A percentile compares a stretch with the other conserved stretches of the same genome.
phyloP scores from a whole-genome alignment of 331 rosid species.

The Ulmus americana region DNA sequence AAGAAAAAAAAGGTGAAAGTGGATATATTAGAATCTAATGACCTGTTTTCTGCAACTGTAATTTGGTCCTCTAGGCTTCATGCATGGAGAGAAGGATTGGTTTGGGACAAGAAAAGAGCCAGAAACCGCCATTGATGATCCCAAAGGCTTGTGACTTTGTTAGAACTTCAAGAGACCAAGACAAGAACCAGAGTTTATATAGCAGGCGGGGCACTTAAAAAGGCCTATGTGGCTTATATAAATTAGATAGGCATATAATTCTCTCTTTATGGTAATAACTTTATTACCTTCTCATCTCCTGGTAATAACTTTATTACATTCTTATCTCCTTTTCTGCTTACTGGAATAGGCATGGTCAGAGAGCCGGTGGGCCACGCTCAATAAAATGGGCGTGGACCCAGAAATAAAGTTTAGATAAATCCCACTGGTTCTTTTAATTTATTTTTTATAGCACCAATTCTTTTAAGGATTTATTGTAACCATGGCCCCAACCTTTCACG shows the following conservation, averaged over 20 bases:
- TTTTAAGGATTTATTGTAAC: no score
- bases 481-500: no score
- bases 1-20: not conserved
- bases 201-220: not conserved
- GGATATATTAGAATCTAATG: not conserved
- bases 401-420: no score
- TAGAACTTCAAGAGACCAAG: constrained; percentile 8
- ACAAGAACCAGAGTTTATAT: constrained; percentile 21
- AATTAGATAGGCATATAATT: not conserved
- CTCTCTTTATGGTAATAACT: no score
- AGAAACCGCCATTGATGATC: constrained; percentile 48
- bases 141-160: constrained; percentile 7
- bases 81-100: constrained; percentile 27
- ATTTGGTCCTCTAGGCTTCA: constrained; percentile 26
- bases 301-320: no score
- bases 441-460: no score
- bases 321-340: no score
- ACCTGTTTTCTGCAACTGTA: constrained; percentile 51
- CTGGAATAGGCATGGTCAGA: no score
- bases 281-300: no score
- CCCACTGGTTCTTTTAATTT: no score
- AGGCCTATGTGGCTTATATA: constrained; percentile 7
- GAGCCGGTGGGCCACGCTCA: no score
- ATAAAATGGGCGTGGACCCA: no score
- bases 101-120: constrained; percentile 35